Base-by-base conservation (phyloP, 1,284 basidiomycete genomes). In the Schizophyllum amplum region DNA sequence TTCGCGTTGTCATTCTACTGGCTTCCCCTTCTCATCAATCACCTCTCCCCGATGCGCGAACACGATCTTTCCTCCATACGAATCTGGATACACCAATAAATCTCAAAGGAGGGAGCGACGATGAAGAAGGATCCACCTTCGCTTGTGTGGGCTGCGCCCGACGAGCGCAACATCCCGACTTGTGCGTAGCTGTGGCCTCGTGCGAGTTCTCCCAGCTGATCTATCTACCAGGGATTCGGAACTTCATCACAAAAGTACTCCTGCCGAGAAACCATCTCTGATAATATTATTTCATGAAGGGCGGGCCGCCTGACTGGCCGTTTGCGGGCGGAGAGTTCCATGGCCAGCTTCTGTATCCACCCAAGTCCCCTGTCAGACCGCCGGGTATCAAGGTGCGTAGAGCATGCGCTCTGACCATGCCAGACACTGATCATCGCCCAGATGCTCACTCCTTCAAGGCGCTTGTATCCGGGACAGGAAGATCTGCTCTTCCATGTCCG, bases 401-500 rank as follows among this genome's bases (percentile, higher is more conserved):
- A 56, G 21, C 25, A 46, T 50, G n/a, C n/a, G n/a, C n/a, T n/a
- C n/a, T n/a, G n/a, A n/a, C n/a, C n/a, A n/a, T n/a, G n/a, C n/a
- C n/a, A n/a, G n/a, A n/a, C 47, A 53, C 47, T 26, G 55, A 17
- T 52, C 57, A 61, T 60, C 58, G 58, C 57, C 22, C 63, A 91
- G 90, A 92, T 97, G 89, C 84, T 91, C 68, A 98, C 94, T 21
- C 94, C 94, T 0, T 94, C 91, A 15, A 94, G 94, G 11, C 84
- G 94, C 54, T 98, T 98, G 71, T 86, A 92, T 65, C 88, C 91
- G 24, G n/a, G 92, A 95, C 74, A 87, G 87, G 74, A 95, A 94
- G 80, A 98, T 98, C 62, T 96, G 92, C 69, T 94, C 94, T 74
- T 94, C 92, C 46, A 95, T 95, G 92, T 94, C 92, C 2, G 92